Percentiles rank a stretch among this genome's conserved stretches.
Evolutionary conservation across 176 grass and related monocot genomes (phyloP).

Genomic region (Eremochloa ophiuroides): DNA sequence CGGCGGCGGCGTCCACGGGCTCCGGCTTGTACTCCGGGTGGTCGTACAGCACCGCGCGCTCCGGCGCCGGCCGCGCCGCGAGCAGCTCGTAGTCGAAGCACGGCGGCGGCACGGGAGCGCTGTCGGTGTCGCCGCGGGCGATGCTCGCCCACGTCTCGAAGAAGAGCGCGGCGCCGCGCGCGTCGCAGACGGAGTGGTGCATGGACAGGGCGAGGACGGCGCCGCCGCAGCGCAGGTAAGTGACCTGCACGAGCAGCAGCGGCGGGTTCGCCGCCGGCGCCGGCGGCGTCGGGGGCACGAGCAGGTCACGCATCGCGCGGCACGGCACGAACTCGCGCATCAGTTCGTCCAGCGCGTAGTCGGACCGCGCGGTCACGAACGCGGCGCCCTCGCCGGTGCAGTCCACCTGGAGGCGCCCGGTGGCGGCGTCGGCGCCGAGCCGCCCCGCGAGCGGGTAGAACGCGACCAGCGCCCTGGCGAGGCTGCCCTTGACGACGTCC

Average conservation of each 20-base stretch:
- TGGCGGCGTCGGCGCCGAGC: neutral
- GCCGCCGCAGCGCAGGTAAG: conserved; percentile 62
- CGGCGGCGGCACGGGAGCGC: neutral
- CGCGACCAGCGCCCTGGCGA: conserved; percentile 38
- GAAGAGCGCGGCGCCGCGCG: conserved; percentile 39
- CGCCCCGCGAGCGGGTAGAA: conserved; percentile 77
- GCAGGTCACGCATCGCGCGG: conserved; percentile 35
- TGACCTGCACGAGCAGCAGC: conserved; percentile 55
- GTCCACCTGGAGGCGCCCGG: conserved; percentile 46
- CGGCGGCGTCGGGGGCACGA: conserved; percentile 37
- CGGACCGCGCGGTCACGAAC: conserved; percentile 36
- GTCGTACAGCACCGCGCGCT: conserved; percentile 36
- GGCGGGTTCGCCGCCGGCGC: neutral
- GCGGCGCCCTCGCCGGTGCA: conserved; percentile 60
- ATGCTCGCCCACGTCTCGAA: conserved; percentile 63
- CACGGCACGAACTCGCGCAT: conserved; percentile 45
- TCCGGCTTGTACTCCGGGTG: conserved; percentile 59
- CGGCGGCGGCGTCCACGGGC: neutral
- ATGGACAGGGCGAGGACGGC: conserved; percentile 49
- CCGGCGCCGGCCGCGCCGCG: neutral
- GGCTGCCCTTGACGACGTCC: conserved; percentile 37
- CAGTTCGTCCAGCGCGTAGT: conserved; percentile 35
- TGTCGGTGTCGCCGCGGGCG: neutral
- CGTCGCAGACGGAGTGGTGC: conserved; percentile 54
- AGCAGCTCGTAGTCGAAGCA: conserved; percentile 45